Base-by-base conservation (phyloP, 169 alveolate species). In the Eimeria acervulina region DNA sequence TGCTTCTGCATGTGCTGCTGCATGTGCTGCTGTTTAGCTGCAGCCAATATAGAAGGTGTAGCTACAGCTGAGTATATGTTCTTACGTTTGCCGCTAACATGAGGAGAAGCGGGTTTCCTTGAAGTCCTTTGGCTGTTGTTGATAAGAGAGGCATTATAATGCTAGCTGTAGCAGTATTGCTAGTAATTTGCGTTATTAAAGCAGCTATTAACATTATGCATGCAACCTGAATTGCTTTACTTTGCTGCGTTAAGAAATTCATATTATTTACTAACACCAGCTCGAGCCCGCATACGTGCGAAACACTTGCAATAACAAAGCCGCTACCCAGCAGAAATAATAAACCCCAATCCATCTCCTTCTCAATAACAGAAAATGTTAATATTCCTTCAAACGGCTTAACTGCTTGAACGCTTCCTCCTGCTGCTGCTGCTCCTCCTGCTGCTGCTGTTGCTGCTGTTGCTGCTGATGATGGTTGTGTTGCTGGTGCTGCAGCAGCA, bases 131-230 rank as follows among this genome's bases (percentile, higher is more conserved):
- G 6, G 95, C 88, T 23, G 87, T 92, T 17, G 81, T 68, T 8
- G 90, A 38, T n/a, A 92, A 74, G 38, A 92, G 68, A 19, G 95
- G 95, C 66, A 92, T 38, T 28, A 92, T 19, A 40, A 92, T 85
- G 55, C 87, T 92, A 63, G 95, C 95, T 31, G 95, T 76, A 7
- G 95, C 95, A 6, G 95, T 92, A 66, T 92, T 92, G 72, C 95
- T 92, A n/a, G 87, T 92, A 81, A 92, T 52, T 66, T 92, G 91
- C 33, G 95, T 92, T 17, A 92, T 40, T 1, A 70, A 31, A 12
- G 85, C 72, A 7, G 92, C 70, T 26, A 92, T 55, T 28, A 42
- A 76, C 81, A 92, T 44, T 12, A 92, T 66, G 95, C 95, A 78
- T 38, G 78, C 68, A 76, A 92, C 92, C 8, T 74, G 92, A 1